A percentile compares a stretch with the other conserved stretches of the same genome.
phyloP scores from a whole-genome alignment of 495 filamentous ascomycete species.

The Aspergillus panamensis region DNA sequence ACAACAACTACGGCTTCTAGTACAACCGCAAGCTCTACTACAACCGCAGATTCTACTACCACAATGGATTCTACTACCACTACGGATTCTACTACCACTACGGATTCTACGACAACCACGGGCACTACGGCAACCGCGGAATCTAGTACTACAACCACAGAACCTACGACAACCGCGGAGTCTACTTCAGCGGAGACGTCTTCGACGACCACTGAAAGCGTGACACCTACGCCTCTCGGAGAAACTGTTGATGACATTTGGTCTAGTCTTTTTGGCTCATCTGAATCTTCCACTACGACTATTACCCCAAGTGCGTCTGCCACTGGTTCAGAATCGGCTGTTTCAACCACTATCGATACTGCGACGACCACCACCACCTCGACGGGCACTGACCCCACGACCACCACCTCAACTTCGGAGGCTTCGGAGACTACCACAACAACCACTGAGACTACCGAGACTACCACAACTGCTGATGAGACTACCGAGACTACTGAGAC shows the following conservation, averaged over 20 bases:
- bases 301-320: not conserved
- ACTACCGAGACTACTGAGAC: constrained; percentile 2
- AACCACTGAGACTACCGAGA: not conserved
- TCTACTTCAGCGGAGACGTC: not conserved
- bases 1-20: not conserved
- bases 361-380: not conserved
- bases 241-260: constrained; percentile 5
- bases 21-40: not conserved
- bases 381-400: not conserved
- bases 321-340: not conserved
- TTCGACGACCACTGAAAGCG: not conserved
- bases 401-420: not conserved
- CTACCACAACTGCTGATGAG: too few relatives aligned
- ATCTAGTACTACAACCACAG: not conserved
- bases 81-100: not conserved
- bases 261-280: not conserved
- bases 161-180: not conserved
- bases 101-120: not conserved
- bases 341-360: not conserved
- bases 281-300: not conserved
- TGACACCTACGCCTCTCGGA: not conserved
- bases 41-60: not conserved
- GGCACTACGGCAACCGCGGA: constrained; percentile 15
- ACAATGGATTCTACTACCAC: constrained; percentile 14
- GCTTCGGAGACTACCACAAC: constrained; percentile 5